Evolutionary conservation across 345 rosid species (phyloP), one percentile per base, ranked within the genome.

Genomic region (Excoecaria agallocha): DNA sequence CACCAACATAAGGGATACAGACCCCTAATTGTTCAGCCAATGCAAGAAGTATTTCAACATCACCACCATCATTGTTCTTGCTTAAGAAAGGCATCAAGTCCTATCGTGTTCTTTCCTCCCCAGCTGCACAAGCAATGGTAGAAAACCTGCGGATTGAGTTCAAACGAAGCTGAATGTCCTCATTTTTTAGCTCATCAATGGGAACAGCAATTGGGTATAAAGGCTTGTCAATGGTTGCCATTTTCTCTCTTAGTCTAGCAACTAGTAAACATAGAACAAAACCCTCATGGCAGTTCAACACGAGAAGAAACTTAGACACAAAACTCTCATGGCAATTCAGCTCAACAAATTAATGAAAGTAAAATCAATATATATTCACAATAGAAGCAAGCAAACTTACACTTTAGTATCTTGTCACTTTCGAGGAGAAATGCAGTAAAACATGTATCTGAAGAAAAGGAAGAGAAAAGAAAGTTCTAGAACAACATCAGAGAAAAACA

Each of bases 31-130:
- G 97, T 73, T 89, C 98, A 8, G 98, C 93, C 91, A 92, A 87
- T 3, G 97, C 97, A 77, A 90, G 97, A 74, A 92, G 98, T 41
- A 94, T 97, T 86, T 94, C 98, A 24, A 92, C 97, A 37, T 94
- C 97, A 50, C 2, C 30, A 30, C 92, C 97, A 4, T 94, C 98
- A 77, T 92, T 94, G 84, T 92, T 94, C 82, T 94, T 97, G 24
- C 95, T 87, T 71, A 92, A 74, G 74, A 94, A 94, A 0, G 98
- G 98, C 64, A 94, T 90, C 56, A 94, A 75, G 74, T 94, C 98
- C 85, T 89, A 92, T 68, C 98, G 84, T 0, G 97, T 92, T 61
- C 97, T 85, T 65, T 94, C 98, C 82, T 94, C 98, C 22, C 98
- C 97, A 56, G 91, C 97, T 19, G 98, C 98, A 56, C 95, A 93